Base-by-base conservation (phyloP, 192 early-diverging fungal genomes). In the Backusella parvicylindrica region DNA sequence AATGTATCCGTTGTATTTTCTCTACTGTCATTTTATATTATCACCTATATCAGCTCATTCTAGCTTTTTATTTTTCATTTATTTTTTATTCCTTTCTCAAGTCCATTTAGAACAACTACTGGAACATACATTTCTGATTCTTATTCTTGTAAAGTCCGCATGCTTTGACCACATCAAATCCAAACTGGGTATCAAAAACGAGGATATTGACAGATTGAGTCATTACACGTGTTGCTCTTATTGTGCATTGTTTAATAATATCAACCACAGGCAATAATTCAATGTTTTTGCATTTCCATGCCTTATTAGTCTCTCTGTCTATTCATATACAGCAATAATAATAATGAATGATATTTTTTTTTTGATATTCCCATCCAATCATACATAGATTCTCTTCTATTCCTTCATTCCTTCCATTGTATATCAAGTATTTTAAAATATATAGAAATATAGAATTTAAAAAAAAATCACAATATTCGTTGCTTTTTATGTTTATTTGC, bases 401-500 rank as follows among this genome's bases (percentile, higher is more conserved):
- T n/a, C 18, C 23, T 28, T 26, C 12, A 6, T 43, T 43, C 15
- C 13, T 43, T 43, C 12, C 41, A 12, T 43, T 43, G 3, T 43
- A 43, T 12, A 15, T 43, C 11, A 43, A 15, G 41, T 11, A 43
- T 43, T 60, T 60, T 2, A 60, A 30, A 9, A 13, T 60, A 56
- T 60, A 23, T 26, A 6, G 18, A 7, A 47, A 47, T 6, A 47
- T n/a, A 18, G 6, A 47, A n/a, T 47, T 18, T n/a, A n/a, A 47
- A 47, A 41, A 13, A 15, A 15, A 41, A 21, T 53, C 53, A 60
- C 53, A 60, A 60, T 60, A 28, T 60, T 9, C n/a, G 53, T 66
- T 66, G 16, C 33, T 66, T 31, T 49, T 36, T 75, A 70, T 43
- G 50, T 68, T 37, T 38, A 60, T 35, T 78, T 71, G 37, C 83